Percentiles rank a stretch among this genome's conserved stretches.
phyloP scores from a whole-genome alignment of 1,284 basidiomycete species.

The Cryptococcus sp. region DNA sequence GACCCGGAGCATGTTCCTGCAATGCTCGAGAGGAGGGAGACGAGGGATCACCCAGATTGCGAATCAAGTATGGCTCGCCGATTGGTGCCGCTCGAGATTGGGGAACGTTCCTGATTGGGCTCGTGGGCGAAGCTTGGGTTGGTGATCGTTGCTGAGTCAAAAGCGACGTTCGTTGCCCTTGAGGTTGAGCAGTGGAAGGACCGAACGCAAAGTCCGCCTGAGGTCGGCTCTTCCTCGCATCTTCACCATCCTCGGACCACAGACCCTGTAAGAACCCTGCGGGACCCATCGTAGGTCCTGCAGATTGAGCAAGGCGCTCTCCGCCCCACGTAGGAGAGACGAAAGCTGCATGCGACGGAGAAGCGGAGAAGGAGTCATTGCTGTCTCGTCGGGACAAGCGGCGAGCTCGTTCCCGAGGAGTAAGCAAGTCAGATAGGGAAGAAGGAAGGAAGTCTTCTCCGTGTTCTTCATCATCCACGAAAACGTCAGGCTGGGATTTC shows the following conservation, averaged over 20 bases:
- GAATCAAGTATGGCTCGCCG: slow-evolving; percentile 30
- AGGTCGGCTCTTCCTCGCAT: slow-evolving; percentile 33
- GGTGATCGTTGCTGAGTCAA: slow-evolving; percentile 40
- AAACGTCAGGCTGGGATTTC: slow-evolving; percentile 16
- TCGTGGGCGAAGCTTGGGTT: slow-evolving; percentile 17
- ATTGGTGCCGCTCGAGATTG: not conserved
- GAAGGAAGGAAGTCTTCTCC: slow-evolving; percentile 84
- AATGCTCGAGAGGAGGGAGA: slow-evolving; percentile 44
- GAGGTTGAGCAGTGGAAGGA: slow-evolving; percentile 24
- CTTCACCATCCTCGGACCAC: slow-evolving; percentile 49
- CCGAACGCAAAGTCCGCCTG: slow-evolving; percentile 37
- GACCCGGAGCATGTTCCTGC: slow-evolving; percentile 51
- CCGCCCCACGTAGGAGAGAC: slow-evolving; percentile 15
- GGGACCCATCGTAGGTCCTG: slow-evolving; percentile 45
- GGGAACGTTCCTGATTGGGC: slow-evolving; percentile 11
- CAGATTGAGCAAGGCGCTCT: slow-evolving; percentile 49
- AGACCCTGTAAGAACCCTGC: slow-evolving; percentile 46
- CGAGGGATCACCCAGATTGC: slow-evolving; percentile 34
- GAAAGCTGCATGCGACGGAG: slow-evolving; percentile 28
- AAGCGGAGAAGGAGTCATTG: slow-evolving; percentile 36
- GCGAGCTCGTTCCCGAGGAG: slow-evolving; percentile 75
- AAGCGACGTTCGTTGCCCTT: slow-evolving; percentile 28
- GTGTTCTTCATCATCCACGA: slow-evolving; percentile 59
- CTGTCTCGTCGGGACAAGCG: slow-evolving; percentile 65
- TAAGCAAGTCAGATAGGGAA: slow-evolving; percentile 80